Evolutionary conservation across 805 yeast genomes (phyloP).

Genomic region (Lipomyces orientalis): DNA sequence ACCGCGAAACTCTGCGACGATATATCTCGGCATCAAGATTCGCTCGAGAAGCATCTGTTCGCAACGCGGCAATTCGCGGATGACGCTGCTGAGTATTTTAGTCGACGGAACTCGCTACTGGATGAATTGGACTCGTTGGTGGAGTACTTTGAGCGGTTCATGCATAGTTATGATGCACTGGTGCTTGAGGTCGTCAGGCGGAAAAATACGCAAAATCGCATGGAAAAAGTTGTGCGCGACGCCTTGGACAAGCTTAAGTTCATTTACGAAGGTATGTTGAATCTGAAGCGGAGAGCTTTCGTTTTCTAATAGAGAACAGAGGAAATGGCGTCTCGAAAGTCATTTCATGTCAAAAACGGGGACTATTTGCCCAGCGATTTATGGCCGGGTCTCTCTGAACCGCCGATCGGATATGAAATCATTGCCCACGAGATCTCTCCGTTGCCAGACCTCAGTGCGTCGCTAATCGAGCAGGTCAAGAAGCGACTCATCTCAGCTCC

Average conservation of each 20-base stretch:
- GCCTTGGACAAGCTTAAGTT: conserved; percentile 51
- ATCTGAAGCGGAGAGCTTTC: not conserved
- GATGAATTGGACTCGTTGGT: conserved; percentile 50
- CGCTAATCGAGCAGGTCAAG: conserved; percentile 28
- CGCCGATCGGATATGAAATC: conserved; percentile 43
- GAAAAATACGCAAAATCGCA: conserved; percentile 48
- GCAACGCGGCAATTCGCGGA: conserved; percentile 40
- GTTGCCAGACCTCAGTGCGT: conserved; percentile 30
- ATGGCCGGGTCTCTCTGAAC: conserved; percentile 53
- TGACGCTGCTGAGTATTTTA: conserved; percentile 41
- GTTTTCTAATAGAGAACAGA: conserved; percentile 28
- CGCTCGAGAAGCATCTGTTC: conserved; percentile 22
- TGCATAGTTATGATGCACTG: conserved; percentile 58
- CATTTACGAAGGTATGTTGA: conserved; percentile 45
- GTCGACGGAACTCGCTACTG: conserved; percentile 40
- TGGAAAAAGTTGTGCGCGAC: conserved; percentile 50
- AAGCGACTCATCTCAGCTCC: conserved; percentile 21
- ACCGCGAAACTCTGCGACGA: not conserved
- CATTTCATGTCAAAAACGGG: conserved; percentile 57
- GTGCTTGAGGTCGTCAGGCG: conserved; percentile 62
- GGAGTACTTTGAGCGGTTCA: conserved; percentile 58
- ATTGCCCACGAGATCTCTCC: conserved; percentile 31
- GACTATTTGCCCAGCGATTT: conserved; percentile 62
- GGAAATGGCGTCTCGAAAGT: conserved; percentile 53
- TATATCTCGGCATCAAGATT: conserved; percentile 1